Evolutionary conservation across 108 stramenopile genomes (phyloP), one percentile per base, ranked within the genome.

Genomic region (Cyclotella cryptica): DNA sequence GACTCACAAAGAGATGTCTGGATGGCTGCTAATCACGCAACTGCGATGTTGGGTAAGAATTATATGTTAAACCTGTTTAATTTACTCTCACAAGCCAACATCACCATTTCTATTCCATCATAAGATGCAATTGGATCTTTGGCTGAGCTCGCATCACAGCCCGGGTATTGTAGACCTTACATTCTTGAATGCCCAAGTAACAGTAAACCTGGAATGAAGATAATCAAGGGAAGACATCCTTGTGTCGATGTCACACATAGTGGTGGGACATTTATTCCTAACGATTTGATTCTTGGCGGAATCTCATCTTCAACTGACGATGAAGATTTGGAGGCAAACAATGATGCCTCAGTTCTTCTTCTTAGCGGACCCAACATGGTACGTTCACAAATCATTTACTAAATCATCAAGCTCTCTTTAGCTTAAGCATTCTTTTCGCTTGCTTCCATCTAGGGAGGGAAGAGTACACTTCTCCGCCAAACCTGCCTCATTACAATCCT

Each of bases 311-410:
- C 71, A 8, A 64, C 54, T 11, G 39, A 55, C 19, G 59, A 26
- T 60, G 54, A 54, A 19, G 54, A 45, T 4, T 71, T 44, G n/a
- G 71, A 58, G 61, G 79, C 26, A 17, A 24, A 26, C 29, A 75
- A 75, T 47, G 80, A 86, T 5, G 45, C 86, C 10, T 72, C 86
- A 17, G 80, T 97, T 58, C 88, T 99, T 28, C 89, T 99, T 19
- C 89, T 99, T 26, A 89, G 86, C 45, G 99, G 99, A 39, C 98
- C 98, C 9, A 99, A 99, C 85, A 99, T 99, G 98, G 68, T 69
- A 18, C 12, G 95, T 93, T 46, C 52, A n/a, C 47, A 27, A 26
- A 30, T 55, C 3, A 43, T 30, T 30, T 19, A 15, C 21, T 72
- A 24, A 19, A 5, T 52, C 30, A 13, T 35, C 17, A 53, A 70